Base-by-base conservation (phyloP, 495 filamentous ascomycete genomes). In the Talaromyces liani region DNA sequence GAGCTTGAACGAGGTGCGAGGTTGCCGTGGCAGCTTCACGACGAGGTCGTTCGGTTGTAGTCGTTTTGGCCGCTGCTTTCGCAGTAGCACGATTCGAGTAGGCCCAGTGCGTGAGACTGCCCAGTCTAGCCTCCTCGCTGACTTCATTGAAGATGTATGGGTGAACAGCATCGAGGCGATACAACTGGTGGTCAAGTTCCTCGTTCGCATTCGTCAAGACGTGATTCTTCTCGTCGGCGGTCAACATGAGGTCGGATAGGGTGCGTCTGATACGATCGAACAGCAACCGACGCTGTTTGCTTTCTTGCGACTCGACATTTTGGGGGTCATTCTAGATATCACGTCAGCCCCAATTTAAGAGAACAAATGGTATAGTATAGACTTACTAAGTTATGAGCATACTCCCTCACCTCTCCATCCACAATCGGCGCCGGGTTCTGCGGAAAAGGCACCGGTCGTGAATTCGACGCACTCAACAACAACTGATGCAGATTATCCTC, bases 161-260 rank as follows among this genome's bases (percentile, higher is more conserved):
- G 78, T 85, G 95, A 22, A 92, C 85, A 47, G 87, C 86, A 65
- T 98, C 90, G 66, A 97, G 84, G 24, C 94, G 89, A 61, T 84
- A 73, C 22, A 97, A 77, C 71, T 97, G 92, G 70, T 91, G 93
- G 62, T 91, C 85, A 7, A 98, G 83, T 60, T 92, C 88, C 62
- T 96, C 90, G 66, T 90, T 91, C 51, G 95, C 93, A 4, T 92
- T 93, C 3, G 88, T 87, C 47, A 97, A 88, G 60, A 98, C 92
- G 65, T 96, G 93, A 65, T 95, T 96, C 75, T 99, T 99, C 75
- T 98, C 94, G 67, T 98, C 95, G 34, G 96, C 78, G 0, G 90
- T 90, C 63, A 88, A 82, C 65, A 96, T 84, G 75, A 97, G 87
- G 64, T 93, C 88, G 49, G 84, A 80, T 41, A 93, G 84, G 66